Evolutionary conservation across 768 basidiomycete species (phyloP).

Genomic region (Sarcomyxa edulis): DNA sequence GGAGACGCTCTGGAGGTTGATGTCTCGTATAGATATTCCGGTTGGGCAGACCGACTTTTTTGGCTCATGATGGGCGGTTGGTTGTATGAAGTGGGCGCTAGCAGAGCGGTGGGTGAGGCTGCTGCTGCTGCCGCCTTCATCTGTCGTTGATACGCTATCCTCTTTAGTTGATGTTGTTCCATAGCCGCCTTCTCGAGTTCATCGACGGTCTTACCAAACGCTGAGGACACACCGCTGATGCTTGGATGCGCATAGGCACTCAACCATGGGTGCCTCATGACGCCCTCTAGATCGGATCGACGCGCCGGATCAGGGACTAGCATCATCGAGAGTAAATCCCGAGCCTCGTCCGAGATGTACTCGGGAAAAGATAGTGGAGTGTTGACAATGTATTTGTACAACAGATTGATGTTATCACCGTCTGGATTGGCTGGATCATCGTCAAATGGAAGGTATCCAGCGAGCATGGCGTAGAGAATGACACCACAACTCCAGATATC

Average conservation of each 20-base stretch:
- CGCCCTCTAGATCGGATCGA: slow-evolving; percentile 67
- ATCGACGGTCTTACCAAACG: slow-evolving; percentile 66
- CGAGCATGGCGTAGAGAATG: slow-evolving; percentile 95
- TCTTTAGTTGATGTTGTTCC: slow-evolving; percentile 82
- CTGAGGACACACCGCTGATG: slow-evolving; percentile 24
- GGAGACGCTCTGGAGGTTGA: no score
- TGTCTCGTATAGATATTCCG: slow-evolving; percentile 74
- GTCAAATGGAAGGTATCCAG: slow-evolving; percentile 97
- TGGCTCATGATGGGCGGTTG: slow-evolving; percentile 2
- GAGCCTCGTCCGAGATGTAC: slow-evolving; percentile 79
- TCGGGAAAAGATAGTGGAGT: slow-evolving; percentile 97
- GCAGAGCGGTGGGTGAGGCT: slow-evolving; percentile 17
- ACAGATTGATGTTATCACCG: slow-evolving; percentile 97
- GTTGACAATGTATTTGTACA: slow-evolving; percentile 98
- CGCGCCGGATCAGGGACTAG: slow-evolving; percentile 87
- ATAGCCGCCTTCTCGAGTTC: slow-evolving; percentile 79
- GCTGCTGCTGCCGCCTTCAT: slow-evolving; percentile 53
- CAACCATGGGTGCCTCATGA: slow-evolving; percentile 92
- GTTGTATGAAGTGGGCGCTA: slow-evolving; percentile 18
- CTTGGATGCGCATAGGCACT: slow-evolving; percentile 46
- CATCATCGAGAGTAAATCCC: slow-evolving; percentile 85
- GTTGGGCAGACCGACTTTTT: slow-evolving; percentile 57
- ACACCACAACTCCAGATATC: slow-evolving; percentile 98
- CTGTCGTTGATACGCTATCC: slow-evolving; percentile 74
- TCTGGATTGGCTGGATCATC: slow-evolving; percentile 98